These are phyloP conservation scores for Penicillium soppii DNA, from an alignment of 495 filamentous ascomycete species.

Conservation along the genomic window DNA sequence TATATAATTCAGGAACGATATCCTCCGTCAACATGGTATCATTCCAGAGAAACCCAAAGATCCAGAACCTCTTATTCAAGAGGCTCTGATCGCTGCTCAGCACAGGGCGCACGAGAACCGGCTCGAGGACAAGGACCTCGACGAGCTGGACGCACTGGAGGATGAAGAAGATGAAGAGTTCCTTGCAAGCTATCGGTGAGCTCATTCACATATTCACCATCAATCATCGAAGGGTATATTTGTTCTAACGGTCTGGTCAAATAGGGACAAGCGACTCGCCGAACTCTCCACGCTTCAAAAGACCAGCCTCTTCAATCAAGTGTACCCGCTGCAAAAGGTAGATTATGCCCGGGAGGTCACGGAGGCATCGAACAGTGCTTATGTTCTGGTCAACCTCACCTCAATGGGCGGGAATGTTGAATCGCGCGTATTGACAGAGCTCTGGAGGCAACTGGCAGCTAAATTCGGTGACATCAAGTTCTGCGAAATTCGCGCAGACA, in stretches of 20 bases:
- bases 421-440: conserved; percentile 73
- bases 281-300: conserved; percentile 74
- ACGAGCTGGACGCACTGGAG: conserved; percentile 90
- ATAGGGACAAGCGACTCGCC: conserved; percentile 72
- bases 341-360: conserved; percentile 94
- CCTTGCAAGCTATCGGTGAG: conserved; percentile 74
- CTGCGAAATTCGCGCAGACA: conserved; percentile 87
- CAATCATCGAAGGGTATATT: neutral
- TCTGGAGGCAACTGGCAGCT: conserved; percentile 82
- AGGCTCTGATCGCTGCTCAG: conserved; percentile 83
- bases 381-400: conserved; percentile 84
- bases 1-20: conserved; percentile 77
- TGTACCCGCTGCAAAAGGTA: conserved; percentile 91
- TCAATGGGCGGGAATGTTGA: conserved; percentile 79
- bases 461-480: conserved; percentile 96
- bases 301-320: conserved; percentile 77
- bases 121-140: conserved; percentile 87
- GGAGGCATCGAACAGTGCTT: conserved; percentile 70
- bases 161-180: conserved; percentile 94
- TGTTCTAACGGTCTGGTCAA: conserved; percentile 15
- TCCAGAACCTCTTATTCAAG: conserved; percentile 90
- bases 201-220: neutral
- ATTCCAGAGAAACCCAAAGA: conserved; percentile 96
- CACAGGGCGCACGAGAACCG: conserved; percentile 82
- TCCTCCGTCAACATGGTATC: conserved; percentile 91